Evolutionary conservation across 176 grass and related monocot species (phyloP).

Genomic region (Oryza brachyantha): DNA sequence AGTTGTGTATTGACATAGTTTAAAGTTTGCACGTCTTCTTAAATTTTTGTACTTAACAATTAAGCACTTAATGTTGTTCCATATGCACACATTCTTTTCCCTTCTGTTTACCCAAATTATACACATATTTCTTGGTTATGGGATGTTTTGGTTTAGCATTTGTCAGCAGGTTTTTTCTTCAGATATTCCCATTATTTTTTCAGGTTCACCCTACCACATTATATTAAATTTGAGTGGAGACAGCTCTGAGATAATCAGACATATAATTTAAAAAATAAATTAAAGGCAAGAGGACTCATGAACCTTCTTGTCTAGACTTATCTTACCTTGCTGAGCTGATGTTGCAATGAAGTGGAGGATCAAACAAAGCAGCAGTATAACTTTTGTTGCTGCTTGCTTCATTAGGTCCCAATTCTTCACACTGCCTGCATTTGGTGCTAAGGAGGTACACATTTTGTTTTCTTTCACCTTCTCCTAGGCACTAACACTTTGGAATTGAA

Average conservation of each 20-base stretch:
- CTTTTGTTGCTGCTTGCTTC: constrained; percentile 23
- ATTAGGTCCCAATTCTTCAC: constrained; percentile 28
- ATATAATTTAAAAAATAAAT: not conserved
- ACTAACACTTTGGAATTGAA: not conserved
- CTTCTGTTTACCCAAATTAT: not conserved
- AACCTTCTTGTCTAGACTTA: constrained; percentile 8
- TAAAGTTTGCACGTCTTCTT: constrained; percentile 20
- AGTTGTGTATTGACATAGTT: not conserved
- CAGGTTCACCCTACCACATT: not conserved
- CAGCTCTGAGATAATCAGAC: not conserved
- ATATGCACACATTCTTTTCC: not conserved
- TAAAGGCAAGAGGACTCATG: not conserved
- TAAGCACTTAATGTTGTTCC: not conserved
- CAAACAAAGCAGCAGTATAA: constrained; percentile 20
- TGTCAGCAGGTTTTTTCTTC: not conserved
- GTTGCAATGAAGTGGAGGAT: constrained; percentile 2
- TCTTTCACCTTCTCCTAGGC: constrained; percentile 14
- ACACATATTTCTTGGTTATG: constrained; percentile 5
- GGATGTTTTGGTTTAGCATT: not conserved
- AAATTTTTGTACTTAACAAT: constrained; percentile 2
- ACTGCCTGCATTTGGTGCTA: constrained; percentile 26
- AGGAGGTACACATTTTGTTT: constrained; percentile 13
- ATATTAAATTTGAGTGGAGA: not conserved
- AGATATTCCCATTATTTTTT: not conserved
- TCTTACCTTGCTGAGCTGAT: constrained; percentile 22